These are phyloP conservation scores for Kodamaea alishanica DNA, from an alignment of 1,139 yeast species.

Conservation along the genomic window DNA sequence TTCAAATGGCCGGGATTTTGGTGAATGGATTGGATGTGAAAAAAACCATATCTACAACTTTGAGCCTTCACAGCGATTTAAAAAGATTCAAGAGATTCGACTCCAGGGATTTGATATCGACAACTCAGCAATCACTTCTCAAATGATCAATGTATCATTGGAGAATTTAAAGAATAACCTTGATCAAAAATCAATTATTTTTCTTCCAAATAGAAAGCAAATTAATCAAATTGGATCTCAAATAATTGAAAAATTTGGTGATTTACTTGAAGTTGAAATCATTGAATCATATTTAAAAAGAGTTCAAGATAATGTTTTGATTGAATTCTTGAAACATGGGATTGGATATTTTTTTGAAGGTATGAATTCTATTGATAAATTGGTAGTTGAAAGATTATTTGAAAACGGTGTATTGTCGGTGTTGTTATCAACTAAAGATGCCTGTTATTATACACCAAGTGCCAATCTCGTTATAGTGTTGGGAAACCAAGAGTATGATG, in stretches of 20 bases:
- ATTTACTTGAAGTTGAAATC: slow-evolving; percentile 22
- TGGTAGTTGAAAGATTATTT: slow-evolving; percentile 53
- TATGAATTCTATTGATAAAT: slow-evolving; percentile 55
- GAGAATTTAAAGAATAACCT: neutral
- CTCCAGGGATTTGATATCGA: slow-evolving; percentile 48
- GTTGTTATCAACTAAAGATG: slow-evolving; percentile 57
- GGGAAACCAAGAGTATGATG: slow-evolving; percentile 74
- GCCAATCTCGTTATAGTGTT: slow-evolving; percentile 57
- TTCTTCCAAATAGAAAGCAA: slow-evolving; percentile 4
- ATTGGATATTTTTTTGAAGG: slow-evolving; percentile 61
- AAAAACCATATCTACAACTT: slow-evolving; percentile 62
- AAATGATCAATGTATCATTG: slow-evolving; percentile 37
- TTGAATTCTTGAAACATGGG: slow-evolving; percentile 52
- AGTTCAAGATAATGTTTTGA: slow-evolving; percentile 47
- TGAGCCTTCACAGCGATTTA: slow-evolving; percentile 56
- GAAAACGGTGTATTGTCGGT: slow-evolving; percentile 47
- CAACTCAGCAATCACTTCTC: slow-evolving; percentile 42
- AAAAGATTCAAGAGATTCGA: slow-evolving; percentile 55
- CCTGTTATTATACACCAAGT: slow-evolving; percentile 47
- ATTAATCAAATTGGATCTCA: slow-evolving; percentile 4
- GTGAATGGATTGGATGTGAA: slow-evolving; percentile 81
- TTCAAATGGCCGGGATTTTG: slow-evolving; percentile 73
- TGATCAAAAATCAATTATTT: neutral
- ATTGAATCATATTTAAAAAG: slow-evolving; percentile 43
- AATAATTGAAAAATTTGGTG: neutral